Base-by-base conservation (phyloP, 1,284 basidiomycete genomes). In the Leccinum glutinopallens region DNA sequence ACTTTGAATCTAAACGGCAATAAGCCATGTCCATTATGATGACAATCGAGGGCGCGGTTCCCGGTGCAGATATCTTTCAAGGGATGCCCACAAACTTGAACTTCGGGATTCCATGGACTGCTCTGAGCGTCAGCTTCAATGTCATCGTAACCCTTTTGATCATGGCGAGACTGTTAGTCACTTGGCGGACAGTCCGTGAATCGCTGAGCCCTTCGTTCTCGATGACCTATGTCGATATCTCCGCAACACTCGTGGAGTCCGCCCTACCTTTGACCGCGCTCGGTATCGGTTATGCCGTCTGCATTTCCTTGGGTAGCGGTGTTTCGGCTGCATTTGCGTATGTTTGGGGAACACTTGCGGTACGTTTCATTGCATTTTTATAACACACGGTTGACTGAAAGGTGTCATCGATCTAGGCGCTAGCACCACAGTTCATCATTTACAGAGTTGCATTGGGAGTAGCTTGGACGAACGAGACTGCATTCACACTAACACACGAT, bases 81-180 rank as follows among this genome's bases (percentile, higher is more conserved):
- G 59, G 59, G 32, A 2, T 49, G 10, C 62, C 58, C 7, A 29
- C 59, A 8, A 7, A 6, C 29, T 32, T 7, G 7, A 37, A 13
- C 7, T 63, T 62, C 15, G 33, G 51, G 8, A 62, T 61, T 19
- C 33, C 63, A 15, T 63, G 59, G 63, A 33, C 61, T 17, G 41
- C 59, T 19, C 35, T 63, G 32, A 56, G 53, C 13, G 59, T 63
- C 53, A 62, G 59, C 63, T 63, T 63, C 53, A 63, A 63, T 32
- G 22, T 62, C 54, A 51, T 63, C 2, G 63, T 63, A 2, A 63
- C 63, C 3, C 4, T 49, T 17, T 57, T 49, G 63, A 63, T 63
- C 22, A 17, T 61, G 7, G 53, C 19, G 19, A 33, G 53, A 12
- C 41, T 63, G 41, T 54, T 63, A 12, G 12, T 9, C 35, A 22